phyloP scores from a whole-genome alignment of 2,329 filamentous ascomycete genomes.

The Penicillium sp. region DNA sequence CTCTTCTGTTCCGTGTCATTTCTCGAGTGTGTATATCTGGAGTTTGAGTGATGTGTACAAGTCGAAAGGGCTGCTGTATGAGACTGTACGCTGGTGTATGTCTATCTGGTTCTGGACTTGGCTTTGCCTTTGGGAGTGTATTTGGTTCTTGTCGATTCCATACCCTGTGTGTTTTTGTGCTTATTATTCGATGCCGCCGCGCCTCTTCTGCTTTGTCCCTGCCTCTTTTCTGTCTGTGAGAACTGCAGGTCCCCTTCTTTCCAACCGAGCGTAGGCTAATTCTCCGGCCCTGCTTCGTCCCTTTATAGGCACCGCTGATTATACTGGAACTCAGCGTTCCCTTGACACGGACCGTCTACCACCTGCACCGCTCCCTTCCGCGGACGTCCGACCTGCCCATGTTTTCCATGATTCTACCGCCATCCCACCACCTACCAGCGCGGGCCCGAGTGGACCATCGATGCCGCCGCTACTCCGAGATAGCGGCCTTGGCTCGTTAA shows the following conservation, averaged over 20 bases:
- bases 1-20: not conserved
- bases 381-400: conserved; percentile 67
- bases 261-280: conserved; percentile 42
- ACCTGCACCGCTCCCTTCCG: conserved; percentile 51
- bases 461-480: conserved; percentile 62
- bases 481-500: conserved; percentile 43
- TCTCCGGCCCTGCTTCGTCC: conserved; percentile 17
- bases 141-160: conserved; percentile 11
- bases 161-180: conserved; percentile 25
- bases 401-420: conserved; percentile 66
- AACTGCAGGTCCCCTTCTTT: conserved; percentile 12
- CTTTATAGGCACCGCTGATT: conserved; percentile 37
- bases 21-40: conserved; percentile 15
- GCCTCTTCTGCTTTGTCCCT: conserved; percentile 11
- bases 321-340: conserved; percentile 53
- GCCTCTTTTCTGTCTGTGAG: conserved; percentile 14
- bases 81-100: conserved; percentile 21
- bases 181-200: conserved; percentile 21
- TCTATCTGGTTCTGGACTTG: conserved; percentile 28
- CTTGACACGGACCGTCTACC: conserved; percentile 51
- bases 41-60: conserved; percentile 7
- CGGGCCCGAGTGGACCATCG: conserved; percentile 51
- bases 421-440: conserved; percentile 50
- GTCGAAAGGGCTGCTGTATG: conserved; percentile 12
- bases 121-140: conserved; percentile 3